Evolutionary conservation across 2,329 filamentous ascomycete genomes (phyloP).

Genomic region (Penicillium sp.): DNA sequence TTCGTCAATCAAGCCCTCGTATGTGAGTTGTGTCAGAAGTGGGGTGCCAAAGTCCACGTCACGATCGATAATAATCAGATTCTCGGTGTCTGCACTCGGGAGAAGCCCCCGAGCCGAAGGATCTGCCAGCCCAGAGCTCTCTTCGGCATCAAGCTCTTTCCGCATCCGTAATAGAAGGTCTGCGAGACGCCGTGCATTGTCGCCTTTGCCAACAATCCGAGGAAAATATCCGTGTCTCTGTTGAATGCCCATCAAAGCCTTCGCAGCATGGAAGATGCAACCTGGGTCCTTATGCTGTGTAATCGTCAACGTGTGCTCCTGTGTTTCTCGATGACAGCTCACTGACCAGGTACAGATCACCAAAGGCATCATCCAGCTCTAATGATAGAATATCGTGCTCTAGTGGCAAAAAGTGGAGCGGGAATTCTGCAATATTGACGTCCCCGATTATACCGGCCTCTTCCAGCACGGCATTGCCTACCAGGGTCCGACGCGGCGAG

Average conservation of each 20-base stretch:
- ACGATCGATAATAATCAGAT: constrained; percentile 88
- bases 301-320: neutral
- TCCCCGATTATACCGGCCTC: constrained; percentile 91
- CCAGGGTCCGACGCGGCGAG: constrained; percentile 85
- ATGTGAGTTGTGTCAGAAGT: constrained; percentile 90
- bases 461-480: constrained; percentile 88
- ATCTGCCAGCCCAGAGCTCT: constrained; percentile 58
- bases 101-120: constrained; percentile 63
- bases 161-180: constrained; percentile 88
- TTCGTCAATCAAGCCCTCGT: constrained; percentile 94
- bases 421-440: constrained; percentile 81
- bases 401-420: constrained; percentile 84
- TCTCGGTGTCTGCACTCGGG: constrained; percentile 84
- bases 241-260: constrained; percentile 91
- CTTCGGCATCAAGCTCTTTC: constrained; percentile 81
- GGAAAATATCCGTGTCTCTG: constrained; percentile 90
- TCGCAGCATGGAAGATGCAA: constrained; percentile 81
- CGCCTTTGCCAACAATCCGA: constrained; percentile 89
- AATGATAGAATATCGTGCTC: constrained; percentile 89
- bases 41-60: constrained; percentile 92
- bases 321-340: neutral
- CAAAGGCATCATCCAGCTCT: constrained; percentile 82
- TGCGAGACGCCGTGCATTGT: constrained; percentile 84
- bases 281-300: constrained; percentile 76
- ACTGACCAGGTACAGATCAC: constrained; percentile 74